Evolutionary conservation across 2,329 filamentous ascomycete species (phyloP), one percentile per base, ranked within the genome.

Genomic region (Leptographium radiaticola): DNA sequence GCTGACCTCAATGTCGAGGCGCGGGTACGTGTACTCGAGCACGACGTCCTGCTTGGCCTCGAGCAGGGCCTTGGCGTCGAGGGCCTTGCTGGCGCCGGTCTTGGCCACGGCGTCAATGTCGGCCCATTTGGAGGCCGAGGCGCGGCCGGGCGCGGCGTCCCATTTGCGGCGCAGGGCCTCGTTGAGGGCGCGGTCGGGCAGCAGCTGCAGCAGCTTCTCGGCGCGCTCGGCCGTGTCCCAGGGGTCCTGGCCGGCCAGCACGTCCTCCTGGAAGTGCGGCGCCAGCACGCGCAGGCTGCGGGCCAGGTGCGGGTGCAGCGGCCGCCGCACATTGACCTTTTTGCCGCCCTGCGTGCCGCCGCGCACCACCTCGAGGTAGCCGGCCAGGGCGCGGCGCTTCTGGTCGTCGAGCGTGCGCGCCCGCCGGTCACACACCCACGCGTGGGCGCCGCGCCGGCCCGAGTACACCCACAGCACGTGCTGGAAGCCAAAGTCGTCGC

Each of bases 401-500:
- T 86, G 80, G 62, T 98, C 93, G 59, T 95, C 86, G 73, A 98
- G 80, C 38, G 76, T 76, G 55, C 93, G 80, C 0, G 90, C 93
- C 55, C 84, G 83, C 64, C 86, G 87, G 67, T 98, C 93, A 66
- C 91, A 97, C 12, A 98, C 87, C 93, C 93, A 98, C 7, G 93
- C 93, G 81, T 98, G 93, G 34, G 87, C 90, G 72, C 93, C 93
- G 77, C 93, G 82, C 68, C 93, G 86, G 61, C 93, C 93, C 0
- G 93, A 98, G 69, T 98, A 98, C 8, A 98, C 90, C 93, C 93
- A 98, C 68, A 98, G 77, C 64, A 98, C 91, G 69, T 98, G 91
- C 65, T 87, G 83, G 70, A 96, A 98, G 47, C 90, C 93, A 71
- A 98, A 96, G 68, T 98, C 93, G 20, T 97, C 89, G 52, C 89